A percentile compares a stretch with the other conserved stretches of the same genome.
Conservation (phyloP, 768 basidiomycete genomes). For the Butyriboletus loyo region DNA sequence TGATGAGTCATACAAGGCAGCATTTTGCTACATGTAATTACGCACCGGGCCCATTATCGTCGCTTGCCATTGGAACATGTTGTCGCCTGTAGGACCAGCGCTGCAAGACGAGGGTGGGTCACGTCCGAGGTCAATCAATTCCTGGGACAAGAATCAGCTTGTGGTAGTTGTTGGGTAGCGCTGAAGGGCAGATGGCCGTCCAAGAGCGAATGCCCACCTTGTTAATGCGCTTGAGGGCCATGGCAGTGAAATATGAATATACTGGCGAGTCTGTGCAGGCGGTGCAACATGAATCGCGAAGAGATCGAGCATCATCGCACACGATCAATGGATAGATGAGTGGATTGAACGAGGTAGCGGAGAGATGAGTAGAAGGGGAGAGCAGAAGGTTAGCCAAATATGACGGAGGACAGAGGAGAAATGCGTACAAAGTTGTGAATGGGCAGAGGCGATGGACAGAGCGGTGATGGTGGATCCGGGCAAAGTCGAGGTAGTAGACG, state of each 20-base stretch:
- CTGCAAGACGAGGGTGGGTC: conserved; percentile 99
- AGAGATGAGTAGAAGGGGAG: neutral
- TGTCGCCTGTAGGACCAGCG: conserved; percentile 95
- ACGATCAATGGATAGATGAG: conserved; percentile 28
- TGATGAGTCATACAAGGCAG: conserved; percentile 21
- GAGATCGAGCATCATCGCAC: conserved; percentile 38
- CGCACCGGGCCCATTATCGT: conserved; percentile 99
- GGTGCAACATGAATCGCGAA: conserved; percentile 13
- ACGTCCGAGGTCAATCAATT: conserved; percentile 98
- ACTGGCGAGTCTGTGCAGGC: conserved; percentile 14
- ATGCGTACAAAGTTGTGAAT: conserved; percentile 11
- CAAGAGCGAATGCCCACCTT: conserved; percentile 55
- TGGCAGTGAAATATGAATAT: conserved; percentile 32
- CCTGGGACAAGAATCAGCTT: conserved; percentile 46
- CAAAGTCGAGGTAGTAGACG: conserved; percentile 16
- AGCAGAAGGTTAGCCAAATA: neutral
- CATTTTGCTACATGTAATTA: conserved; percentile 12
- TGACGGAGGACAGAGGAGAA: neutral
- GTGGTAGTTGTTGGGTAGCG: neutral
- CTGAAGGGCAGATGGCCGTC: neutral
- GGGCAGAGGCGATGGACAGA: neutral
- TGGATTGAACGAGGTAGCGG: neutral
- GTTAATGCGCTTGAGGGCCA: conserved; percentile 99
- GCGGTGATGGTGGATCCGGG: conserved; percentile 32
- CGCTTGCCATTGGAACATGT: conserved; percentile 99